These are phyloP conservation scores for Moricandia arvensis DNA, from an alignment of 345 rosid genomes.

Conservation along the genomic window DNA sequence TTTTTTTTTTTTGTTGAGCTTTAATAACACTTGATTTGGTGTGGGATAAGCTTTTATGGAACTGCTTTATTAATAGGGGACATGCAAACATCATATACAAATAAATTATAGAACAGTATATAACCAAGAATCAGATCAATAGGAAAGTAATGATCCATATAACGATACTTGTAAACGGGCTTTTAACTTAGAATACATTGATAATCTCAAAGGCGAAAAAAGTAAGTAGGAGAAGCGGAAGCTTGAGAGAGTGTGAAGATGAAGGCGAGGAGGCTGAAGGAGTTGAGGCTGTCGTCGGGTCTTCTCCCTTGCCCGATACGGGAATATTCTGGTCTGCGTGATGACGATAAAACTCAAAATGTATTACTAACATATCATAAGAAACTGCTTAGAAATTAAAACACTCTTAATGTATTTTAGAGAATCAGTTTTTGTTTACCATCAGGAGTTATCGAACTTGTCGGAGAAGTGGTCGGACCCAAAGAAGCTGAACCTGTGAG, in stretches of 20 bases:
- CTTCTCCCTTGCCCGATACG: constrained; percentile 37
- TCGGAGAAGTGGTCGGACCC: constrained; percentile 11
- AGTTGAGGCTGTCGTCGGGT: background rate
- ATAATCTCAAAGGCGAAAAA: constrained; percentile 40
- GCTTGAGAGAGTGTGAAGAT: constrained; percentile 51
- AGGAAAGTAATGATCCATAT: background rate
- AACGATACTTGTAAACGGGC: background rate
- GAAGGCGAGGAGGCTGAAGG: constrained; percentile 57
- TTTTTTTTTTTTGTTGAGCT: background rate
- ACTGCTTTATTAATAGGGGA: background rate
- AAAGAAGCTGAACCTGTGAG: constrained; percentile 10
- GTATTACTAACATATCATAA: constrained; percentile 1
- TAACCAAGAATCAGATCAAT: constrained; percentile 2
- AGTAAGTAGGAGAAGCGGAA: constrained; percentile 43
- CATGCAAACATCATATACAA: background rate
- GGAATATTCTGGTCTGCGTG: background rate
- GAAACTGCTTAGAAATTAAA: constrained; percentile 4
- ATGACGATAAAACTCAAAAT: background rate
- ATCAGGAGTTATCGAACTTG: background rate
- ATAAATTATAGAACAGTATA: background rate
- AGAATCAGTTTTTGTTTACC: constrained; percentile 1
- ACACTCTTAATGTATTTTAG: background rate
- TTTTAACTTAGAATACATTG: constrained; percentile 22
- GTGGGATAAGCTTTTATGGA: background rate
- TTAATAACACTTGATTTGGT: background rate